Percentiles rank a stretch among this genome's conserved stretches.
Evolutionary conservation across 2,329 filamentous ascomycete species (phyloP).

Genomic region (Zymoseptoria brevis): DNA sequence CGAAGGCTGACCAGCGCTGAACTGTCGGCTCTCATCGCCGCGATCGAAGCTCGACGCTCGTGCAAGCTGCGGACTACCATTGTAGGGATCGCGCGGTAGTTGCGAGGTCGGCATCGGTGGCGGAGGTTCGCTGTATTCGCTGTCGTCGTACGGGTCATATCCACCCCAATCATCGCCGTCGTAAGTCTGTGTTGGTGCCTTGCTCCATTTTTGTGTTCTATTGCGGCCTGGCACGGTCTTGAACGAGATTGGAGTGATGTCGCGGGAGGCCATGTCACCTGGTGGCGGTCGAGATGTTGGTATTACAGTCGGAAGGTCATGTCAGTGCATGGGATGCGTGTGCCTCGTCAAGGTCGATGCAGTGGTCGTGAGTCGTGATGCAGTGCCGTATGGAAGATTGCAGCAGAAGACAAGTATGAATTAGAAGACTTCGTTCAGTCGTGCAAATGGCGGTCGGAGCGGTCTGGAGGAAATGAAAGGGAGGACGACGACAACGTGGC

Average conservation of each 20-base stretch:
- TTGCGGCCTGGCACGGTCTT: constrained; percentile 79
- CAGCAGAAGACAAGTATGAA: not conserved
- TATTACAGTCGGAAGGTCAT: constrained; percentile 3
- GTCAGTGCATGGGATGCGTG: not conserved
- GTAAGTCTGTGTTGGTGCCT: constrained; percentile 78
- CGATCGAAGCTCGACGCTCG: constrained; percentile 44
- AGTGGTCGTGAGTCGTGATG: not conserved
- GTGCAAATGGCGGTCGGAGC: not conserved
- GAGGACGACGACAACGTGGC: not conserved
- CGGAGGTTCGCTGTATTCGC: constrained; percentile 40
- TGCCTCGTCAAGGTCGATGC: not conserved
- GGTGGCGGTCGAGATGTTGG: not conserved
- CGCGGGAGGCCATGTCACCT: constrained; percentile 15
- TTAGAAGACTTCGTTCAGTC: not conserved
- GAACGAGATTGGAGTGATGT: constrained; percentile 46
- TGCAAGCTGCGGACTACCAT: not conserved
- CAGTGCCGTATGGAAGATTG: not conserved
- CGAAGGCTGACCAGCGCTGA: constrained; percentile 24
- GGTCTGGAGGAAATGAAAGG: not conserved
- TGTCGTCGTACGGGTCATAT: constrained; percentile 49
- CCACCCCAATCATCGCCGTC: constrained; percentile 92
- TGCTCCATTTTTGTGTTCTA: constrained; percentile 92
- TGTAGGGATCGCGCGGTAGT: constrained; percentile 1
- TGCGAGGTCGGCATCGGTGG: constrained; percentile 26
- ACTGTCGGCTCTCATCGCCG: constrained; percentile 46